Evolutionary conservation across 2,329 filamentous ascomycete genomes (phyloP).

Genomic region (Talaromyces sp.): DNA sequence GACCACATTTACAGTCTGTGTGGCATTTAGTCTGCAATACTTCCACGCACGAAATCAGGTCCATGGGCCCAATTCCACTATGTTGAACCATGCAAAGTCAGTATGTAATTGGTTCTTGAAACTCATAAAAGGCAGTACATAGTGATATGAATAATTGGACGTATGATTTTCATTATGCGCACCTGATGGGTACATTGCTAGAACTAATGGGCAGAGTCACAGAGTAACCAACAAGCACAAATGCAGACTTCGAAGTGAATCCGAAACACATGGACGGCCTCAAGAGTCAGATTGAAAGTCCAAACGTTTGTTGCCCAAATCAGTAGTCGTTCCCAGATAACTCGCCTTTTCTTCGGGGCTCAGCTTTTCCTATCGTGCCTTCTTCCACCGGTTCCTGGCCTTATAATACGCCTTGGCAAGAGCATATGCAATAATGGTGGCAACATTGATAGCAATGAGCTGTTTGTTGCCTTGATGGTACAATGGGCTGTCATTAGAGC

Average conservation of each 20-base stretch:
- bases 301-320: slow-evolving; percentile 47
- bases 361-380: slow-evolving; percentile 40
- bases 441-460: slow-evolving; percentile 53
- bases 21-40: not conserved
- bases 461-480: slow-evolving; percentile 60
- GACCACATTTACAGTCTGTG: no score
- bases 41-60: not conserved
- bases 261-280: not conserved
- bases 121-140: not conserved
- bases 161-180: not conserved
- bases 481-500: slow-evolving; percentile 55
- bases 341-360: slow-evolving; percentile 36
- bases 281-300: slow-evolving; percentile 18
- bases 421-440: slow-evolving; percentile 53
- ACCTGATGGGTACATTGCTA: not conserved
- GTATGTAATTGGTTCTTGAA: not conserved
- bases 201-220: not conserved
- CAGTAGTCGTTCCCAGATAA: slow-evolving; percentile 40
- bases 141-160: not conserved
- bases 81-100: not conserved
- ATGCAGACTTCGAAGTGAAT: not conserved
- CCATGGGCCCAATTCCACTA: not conserved
- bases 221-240: not conserved
- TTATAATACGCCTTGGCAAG: slow-evolving; percentile 42
- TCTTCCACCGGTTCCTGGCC: slow-evolving; percentile 14